Percentiles rank a stretch among this genome's conserved stretches.
phyloP scores from a whole-genome alignment of 768 basidiomycete species.

The Kwoniella newhampshirensis region DNA sequence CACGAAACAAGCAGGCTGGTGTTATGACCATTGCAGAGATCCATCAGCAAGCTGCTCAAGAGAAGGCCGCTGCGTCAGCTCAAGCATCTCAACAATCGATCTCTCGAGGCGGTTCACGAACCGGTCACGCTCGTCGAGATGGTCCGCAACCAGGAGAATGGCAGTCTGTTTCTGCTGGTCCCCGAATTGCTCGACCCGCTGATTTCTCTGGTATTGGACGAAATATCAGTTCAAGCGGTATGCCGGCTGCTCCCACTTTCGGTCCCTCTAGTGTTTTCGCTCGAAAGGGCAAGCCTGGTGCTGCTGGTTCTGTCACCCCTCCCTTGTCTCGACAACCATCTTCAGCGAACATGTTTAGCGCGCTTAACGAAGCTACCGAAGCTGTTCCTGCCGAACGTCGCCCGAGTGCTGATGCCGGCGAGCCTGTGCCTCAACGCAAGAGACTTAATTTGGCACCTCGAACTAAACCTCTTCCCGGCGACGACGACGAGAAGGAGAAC shows the following conservation, averaged over 20 bases:
- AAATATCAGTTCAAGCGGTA: slow-evolving; percentile 59
- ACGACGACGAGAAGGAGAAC: slow-evolving; percentile 28
- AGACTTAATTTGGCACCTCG: slow-evolving; percentile 75
- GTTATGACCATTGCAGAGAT: slow-evolving; percentile 86
- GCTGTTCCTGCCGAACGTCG: slow-evolving; percentile 24
- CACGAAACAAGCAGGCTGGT: slow-evolving; percentile 69
- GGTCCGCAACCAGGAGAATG: slow-evolving; percentile 70
- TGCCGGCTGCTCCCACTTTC: slow-evolving; percentile 64
- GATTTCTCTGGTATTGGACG: slow-evolving; percentile 45
- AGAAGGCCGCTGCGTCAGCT: slow-evolving; percentile 64
- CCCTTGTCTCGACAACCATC: slow-evolving; percentile 78
- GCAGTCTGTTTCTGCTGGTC: slow-evolving; percentile 65
- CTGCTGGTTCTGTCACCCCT: slow-evolving; percentile 61
- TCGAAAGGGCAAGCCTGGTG: slow-evolving; percentile 58
- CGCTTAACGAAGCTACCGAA: slow-evolving; percentile 54
- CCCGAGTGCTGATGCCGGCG: slow-evolving; percentile 53
- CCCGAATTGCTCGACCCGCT: slow-evolving; percentile 53
- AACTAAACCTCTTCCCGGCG: slow-evolving; percentile 63
- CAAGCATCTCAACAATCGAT: slow-evolving; percentile 66
- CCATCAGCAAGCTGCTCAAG: slow-evolving; percentile 76
- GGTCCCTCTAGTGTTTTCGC: slow-evolving; percentile 83
- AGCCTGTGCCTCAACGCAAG: slow-evolving; percentile 63
- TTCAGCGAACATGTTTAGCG: slow-evolving; percentile 75
- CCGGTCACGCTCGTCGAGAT: slow-evolving; percentile 68
- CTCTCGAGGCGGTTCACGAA: slow-evolving; percentile 86